These are phyloP conservation scores for Corchorus olitorius DNA, from an alignment of 345 rosid species.

Conservation along the genomic window DNA sequence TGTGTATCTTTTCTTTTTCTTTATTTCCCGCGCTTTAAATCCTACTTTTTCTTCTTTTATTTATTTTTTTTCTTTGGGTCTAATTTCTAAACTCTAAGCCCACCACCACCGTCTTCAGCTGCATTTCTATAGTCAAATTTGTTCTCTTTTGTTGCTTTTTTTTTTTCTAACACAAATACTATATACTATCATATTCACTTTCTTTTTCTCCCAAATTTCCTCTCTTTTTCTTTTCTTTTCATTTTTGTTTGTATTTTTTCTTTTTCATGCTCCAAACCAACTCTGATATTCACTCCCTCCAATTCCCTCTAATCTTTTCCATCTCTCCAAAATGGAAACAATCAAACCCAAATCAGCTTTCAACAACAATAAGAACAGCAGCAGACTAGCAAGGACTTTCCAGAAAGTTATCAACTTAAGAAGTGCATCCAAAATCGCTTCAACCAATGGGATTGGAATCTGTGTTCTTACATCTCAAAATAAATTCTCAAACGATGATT, in stretches of 20 bases:
- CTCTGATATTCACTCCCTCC: neutral
- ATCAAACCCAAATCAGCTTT: constrained; percentile 53
- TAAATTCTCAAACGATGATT: constrained; percentile 41
- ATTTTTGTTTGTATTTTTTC: neutral
- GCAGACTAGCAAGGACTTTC: constrained; percentile 69
- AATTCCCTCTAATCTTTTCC: neutral
- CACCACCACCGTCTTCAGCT: constrained; percentile 29
- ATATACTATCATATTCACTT: constrained; percentile 25
- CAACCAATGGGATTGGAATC: constrained; percentile 69
- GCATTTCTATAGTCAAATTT: constrained; percentile 45
- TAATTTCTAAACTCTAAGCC: neutral
- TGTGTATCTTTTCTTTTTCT: neutral
- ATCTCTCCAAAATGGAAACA: constrained; percentile 44
- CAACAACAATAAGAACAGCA: constrained; percentile 30
- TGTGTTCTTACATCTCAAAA: constrained; percentile 62
- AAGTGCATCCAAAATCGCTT: constrained; percentile 48
- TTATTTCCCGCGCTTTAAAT: constrained; percentile 43
- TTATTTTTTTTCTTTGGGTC: no score
- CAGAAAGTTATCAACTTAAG: constrained; percentile 64
- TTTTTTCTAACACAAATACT: neutral
- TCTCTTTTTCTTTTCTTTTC: neutral
- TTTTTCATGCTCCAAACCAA: constrained; percentile 18
- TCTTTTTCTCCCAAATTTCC: constrained; percentile 19
- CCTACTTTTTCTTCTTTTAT: constrained; percentile 2
- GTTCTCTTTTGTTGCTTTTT: constrained; percentile 22